Conservation (phyloP, 2,329 filamentous ascomycete genomes). For the Penicillium carneum region DNA sequence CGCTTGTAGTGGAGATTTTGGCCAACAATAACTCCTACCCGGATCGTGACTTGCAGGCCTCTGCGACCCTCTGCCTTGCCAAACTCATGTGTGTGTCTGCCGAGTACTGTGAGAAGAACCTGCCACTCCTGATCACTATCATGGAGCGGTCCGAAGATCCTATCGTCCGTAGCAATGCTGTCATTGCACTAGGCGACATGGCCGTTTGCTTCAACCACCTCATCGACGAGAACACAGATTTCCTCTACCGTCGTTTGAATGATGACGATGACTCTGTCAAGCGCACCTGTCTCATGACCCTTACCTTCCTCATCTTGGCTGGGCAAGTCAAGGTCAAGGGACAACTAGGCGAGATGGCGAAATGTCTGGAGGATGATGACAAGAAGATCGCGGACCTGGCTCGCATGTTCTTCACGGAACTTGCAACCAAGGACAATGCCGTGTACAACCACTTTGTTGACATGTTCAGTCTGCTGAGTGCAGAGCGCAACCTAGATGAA, state of each 20-base stretch:
- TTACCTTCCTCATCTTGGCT: slow-evolving; percentile 95
- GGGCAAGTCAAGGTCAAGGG: slow-evolving; percentile 99
- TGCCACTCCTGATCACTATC: slow-evolving; percentile 94
- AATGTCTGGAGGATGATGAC: slow-evolving; percentile 96
- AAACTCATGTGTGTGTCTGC: slow-evolving; percentile 99
- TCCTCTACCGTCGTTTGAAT: slow-evolving; percentile 90
- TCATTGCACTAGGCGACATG: slow-evolving; percentile 97
- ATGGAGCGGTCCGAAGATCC: slow-evolving; percentile 93
- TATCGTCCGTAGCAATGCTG: slow-evolving; percentile 91
- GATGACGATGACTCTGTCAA: slow-evolving; percentile 90
- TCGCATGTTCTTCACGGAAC: slow-evolving; percentile 97
- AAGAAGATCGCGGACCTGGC: slow-evolving; percentile 91
- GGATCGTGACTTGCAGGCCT: slow-evolving; percentile 87
- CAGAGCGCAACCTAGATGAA: slow-evolving; percentile 80
- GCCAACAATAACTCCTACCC: slow-evolving; percentile 91
- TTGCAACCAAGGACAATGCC: slow-evolving; percentile 97
- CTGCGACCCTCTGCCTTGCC: slow-evolving; percentile 90
- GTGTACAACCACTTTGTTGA: slow-evolving; percentile 99
- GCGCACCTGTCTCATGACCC: slow-evolving; percentile 95
- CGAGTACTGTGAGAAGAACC: slow-evolving; percentile 92
- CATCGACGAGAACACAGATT: slow-evolving; percentile 98
- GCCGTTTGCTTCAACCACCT: slow-evolving; percentile 99
- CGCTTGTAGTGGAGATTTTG: slow-evolving; percentile 90
- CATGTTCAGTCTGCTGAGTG: slow-evolving; percentile 92
- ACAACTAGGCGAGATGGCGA: slow-evolving; percentile 97